Evolutionary conservation across 805 yeast genomes (phyloP).

Genomic region (Candida gorgasii): DNA sequence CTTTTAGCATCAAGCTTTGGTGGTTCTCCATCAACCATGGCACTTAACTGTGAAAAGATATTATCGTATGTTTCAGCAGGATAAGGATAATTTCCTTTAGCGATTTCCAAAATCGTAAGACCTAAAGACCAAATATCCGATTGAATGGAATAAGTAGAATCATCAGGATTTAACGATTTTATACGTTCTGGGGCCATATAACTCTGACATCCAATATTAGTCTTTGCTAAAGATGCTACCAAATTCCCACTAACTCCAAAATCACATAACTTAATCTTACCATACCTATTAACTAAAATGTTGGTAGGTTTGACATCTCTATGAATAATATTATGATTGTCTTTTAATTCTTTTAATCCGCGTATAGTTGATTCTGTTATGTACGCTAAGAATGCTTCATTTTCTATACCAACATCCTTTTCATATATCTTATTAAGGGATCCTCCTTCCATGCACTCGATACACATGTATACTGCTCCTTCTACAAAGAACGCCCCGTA

Average conservation of each 20-base stretch:
- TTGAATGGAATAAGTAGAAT: constrained; percentile 83
- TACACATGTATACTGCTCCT: constrained; percentile 97
- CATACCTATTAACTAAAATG: constrained; percentile 75
- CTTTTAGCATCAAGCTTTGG: constrained; percentile 67
- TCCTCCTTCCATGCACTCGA: constrained; percentile 97
- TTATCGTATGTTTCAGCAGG: constrained; percentile 91
- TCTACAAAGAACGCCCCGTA: constrained; percentile 97
- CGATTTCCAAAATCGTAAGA: constrained; percentile 82
- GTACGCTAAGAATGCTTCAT: constrained; percentile 77
- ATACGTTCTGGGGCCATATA: constrained; percentile 99
- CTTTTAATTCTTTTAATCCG: constrained; percentile 84
- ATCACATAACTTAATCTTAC: constrained; percentile 91
- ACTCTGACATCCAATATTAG: constrained; percentile 96
- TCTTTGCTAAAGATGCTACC: constrained; percentile 91
- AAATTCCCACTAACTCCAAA: constrained; percentile 95
- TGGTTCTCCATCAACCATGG: constrained; percentile 96
- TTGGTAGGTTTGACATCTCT: constrained; percentile 97
- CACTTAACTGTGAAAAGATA: constrained; percentile 89
- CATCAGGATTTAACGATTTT: constrained; percentile 70
- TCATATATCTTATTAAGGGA: constrained; percentile 85
- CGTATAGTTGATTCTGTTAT: constrained; percentile 76
- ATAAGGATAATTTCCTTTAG: constrained; percentile 92
- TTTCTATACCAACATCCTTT: constrained; percentile 55
- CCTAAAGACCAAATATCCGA: constrained; percentile 97
- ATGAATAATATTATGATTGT: constrained; percentile 88